Percentiles rank a stretch among this genome's conserved stretches.
These are phyloP conservation scores for Neoboletus brunneissimus DNA, from an alignment of 768 basidiomycete species.

Conservation along the genomic window DNA sequence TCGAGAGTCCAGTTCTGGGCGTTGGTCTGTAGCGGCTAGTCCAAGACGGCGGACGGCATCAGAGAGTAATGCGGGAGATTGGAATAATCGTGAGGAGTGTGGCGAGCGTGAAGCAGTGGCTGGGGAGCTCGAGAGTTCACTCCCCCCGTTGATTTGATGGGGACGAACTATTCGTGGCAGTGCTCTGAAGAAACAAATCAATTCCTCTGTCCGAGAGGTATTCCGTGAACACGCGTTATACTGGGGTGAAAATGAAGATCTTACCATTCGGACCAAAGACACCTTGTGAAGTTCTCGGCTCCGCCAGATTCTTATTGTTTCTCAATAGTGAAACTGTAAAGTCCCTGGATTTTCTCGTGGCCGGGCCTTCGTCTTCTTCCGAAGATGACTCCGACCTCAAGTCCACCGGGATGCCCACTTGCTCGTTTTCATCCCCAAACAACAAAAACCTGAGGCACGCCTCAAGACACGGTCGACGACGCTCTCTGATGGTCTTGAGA, in stretches of 20 bases:
- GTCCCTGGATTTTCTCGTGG: slow-evolving; percentile 44
- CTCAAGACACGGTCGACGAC: slow-evolving; percentile 80
- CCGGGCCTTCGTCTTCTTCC: slow-evolving; percentile 58
- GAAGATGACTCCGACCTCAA: slow-evolving; percentile 63
- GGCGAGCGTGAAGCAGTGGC: slow-evolving; percentile 25
- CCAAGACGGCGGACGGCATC: slow-evolving; percentile 70
- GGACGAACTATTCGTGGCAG: slow-evolving; percentile 71
- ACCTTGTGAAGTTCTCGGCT: slow-evolving; percentile 84
- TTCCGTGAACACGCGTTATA: slow-evolving; percentile 1
- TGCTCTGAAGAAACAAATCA: slow-evolving; percentile 83
- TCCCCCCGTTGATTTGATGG: slow-evolving; percentile 31
- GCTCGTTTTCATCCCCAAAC: slow-evolving; percentile 61
- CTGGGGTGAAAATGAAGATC: slow-evolving; percentile 7
- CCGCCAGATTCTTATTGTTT: slow-evolving; percentile 74
- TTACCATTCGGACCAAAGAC: slow-evolving; percentile 86
- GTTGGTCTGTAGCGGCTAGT: slow-evolving; percentile 58
- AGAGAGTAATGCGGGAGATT: slow-evolving; percentile 66
- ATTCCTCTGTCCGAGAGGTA: slow-evolving; percentile 55
- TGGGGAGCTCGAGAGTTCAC: slow-evolving; percentile 50
- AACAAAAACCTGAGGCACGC: slow-evolving; percentile 79
- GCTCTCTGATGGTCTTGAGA: slow-evolving; percentile 67
- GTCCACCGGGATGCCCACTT: slow-evolving; percentile 35
- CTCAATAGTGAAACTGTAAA: slow-evolving; percentile 53
- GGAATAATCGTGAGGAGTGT: slow-evolving; percentile 38
- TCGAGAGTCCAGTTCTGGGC: slow-evolving; percentile 39